phyloP scores from a whole-genome alignment of 2,329 filamentous ascomycete genomes.

The Venturia oleaginea region DNA sequence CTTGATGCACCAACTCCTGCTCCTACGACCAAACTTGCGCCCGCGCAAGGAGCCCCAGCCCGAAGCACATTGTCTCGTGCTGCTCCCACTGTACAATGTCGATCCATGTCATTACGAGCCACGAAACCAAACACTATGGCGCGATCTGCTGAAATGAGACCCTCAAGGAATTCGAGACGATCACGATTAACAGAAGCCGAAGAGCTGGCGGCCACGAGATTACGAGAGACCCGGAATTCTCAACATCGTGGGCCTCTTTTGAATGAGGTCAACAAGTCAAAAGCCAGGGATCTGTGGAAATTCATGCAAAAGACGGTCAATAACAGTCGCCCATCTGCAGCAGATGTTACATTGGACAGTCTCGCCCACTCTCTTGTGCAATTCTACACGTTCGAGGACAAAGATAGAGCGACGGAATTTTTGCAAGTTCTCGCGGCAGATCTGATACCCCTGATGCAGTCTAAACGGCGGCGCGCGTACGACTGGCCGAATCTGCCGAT shows the following conservation, averaged over 20 bases:
- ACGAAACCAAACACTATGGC: background rate
- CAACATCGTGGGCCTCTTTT: background rate
- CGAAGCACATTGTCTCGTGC: background rate
- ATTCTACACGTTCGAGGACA: conserved; percentile 28
- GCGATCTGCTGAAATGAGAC: background rate
- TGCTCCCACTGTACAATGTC: background rate
- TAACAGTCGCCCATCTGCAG: conserved; percentile 17
- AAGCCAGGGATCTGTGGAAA: conserved; percentile 28
- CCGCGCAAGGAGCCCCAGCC: background rate
- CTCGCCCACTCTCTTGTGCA: conserved; percentile 8
- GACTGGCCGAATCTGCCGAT: conserved; percentile 10
- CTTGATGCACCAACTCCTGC: background rate
- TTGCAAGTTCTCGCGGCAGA: conserved; percentile 29
- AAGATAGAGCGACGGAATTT: conserved; percentile 24
- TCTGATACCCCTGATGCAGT: conserved; percentile 29
- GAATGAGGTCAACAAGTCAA: conserved; percentile 19
- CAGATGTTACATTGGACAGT: conserved; percentile 7
- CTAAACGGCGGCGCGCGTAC: conserved; percentile 20
- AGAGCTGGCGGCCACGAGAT: background rate
- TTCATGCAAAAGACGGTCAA: conserved; percentile 32
- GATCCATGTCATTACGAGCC: background rate
- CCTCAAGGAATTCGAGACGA: background rate
- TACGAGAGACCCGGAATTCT: background rate
- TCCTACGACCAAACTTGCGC: background rate
- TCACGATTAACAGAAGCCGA: background rate